Evolutionary conservation across 257 asterid species (phyloP), one percentile per base, ranked within the genome.

Genomic region (Primulina eburnea): DNA sequence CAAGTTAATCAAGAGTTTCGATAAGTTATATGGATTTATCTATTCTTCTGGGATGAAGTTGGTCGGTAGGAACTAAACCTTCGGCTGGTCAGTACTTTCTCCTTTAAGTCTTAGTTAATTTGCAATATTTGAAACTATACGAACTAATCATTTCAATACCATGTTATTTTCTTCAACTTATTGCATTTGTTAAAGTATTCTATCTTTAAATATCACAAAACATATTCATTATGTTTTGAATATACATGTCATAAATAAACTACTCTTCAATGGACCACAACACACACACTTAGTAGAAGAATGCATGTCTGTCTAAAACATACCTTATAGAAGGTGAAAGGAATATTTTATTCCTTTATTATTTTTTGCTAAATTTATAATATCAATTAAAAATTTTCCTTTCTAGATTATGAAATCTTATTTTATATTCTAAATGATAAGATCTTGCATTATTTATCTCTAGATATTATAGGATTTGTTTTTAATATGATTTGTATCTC

Each of bases 41-140:
- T 74, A 11, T 47, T 47, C 12, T 55, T 60, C 82, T 73, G 79
- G 73, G 29, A 70, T 64, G 64, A 70, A 53, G 66, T 53, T 65
- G 73, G 70, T 70, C 62, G 71, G 58, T 55, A 64, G 62, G 71
- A 71, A 33, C n/a, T 61, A 43, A 47, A 47, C 20, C 18, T 47
- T 47, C 0, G 18, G 18, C 56, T 16, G 56, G 56, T 47, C 7
- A 47, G 56, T 5, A 47, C 7, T 0, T 47, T 47, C 56, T 47
- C 20, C 56, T 47, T 2, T 47, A 47, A 47, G 7, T 18, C 7
- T 47, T 14, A 14, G 7, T 47, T 47, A 43, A 43, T 14, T 43
- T 43, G 53, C n/a, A 14, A 43, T 12, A 43, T 11, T 14, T 43
- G 17, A 43, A 11, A 12, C 24, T 43, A 12, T 43, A 2, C 50